Evolutionary conservation across 1,284 basidiomycete species (phyloP).

Genomic region (Pseudozyma sp.): DNA sequence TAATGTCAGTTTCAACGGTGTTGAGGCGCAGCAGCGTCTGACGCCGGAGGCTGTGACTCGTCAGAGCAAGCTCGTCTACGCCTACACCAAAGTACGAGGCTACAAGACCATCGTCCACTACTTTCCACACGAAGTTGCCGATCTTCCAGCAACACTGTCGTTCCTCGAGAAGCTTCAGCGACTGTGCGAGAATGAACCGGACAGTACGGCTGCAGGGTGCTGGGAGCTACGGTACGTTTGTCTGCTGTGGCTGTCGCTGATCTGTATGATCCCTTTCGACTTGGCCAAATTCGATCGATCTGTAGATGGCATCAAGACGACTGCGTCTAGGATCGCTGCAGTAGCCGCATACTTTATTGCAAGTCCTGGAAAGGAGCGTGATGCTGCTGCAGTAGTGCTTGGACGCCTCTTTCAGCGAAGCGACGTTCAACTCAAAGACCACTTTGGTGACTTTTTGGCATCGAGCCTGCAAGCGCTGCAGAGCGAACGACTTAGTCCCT

Average conservation of each 20-base stretch:
- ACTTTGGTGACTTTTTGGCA: conserved; percentile 21
- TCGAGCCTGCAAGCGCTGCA: conserved; percentile 16
- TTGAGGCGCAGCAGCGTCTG: not conserved
- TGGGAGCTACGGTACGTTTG: conserved; percentile 89
- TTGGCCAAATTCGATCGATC: conserved; percentile 83
- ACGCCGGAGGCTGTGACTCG: not conserved
- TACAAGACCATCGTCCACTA: conserved; percentile 90
- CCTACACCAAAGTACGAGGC: conserved; percentile 88
- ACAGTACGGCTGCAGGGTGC: not conserved
- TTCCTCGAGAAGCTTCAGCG: conserved; percentile 74
- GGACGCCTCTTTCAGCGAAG: conserved; percentile 79
- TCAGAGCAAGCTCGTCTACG: conserved; percentile 76
- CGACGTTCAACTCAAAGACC: conserved; percentile 37
- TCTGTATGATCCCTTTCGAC: conserved; percentile 94
- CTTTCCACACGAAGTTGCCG: conserved; percentile 88
- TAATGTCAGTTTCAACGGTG: not conserved
- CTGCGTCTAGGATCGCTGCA: conserved; percentile 73
- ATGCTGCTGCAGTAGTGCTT: conserved; percentile 79
- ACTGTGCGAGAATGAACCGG: not conserved
- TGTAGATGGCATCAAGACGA: conserved; percentile 68
- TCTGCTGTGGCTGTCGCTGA: conserved; percentile 91
- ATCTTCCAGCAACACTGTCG: conserved; percentile 80
- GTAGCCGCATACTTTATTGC: conserved; percentile 76
- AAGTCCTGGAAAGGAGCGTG: conserved; percentile 82
- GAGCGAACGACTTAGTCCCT: conserved; percentile 21